A percentile compares a stretch with the other conserved stretches of the same genome.
These are phyloP conservation scores for Davidsoniella australis DNA, from an alignment of 2,329 filamentous ascomycete genomes.

Conservation along the genomic window DNA sequence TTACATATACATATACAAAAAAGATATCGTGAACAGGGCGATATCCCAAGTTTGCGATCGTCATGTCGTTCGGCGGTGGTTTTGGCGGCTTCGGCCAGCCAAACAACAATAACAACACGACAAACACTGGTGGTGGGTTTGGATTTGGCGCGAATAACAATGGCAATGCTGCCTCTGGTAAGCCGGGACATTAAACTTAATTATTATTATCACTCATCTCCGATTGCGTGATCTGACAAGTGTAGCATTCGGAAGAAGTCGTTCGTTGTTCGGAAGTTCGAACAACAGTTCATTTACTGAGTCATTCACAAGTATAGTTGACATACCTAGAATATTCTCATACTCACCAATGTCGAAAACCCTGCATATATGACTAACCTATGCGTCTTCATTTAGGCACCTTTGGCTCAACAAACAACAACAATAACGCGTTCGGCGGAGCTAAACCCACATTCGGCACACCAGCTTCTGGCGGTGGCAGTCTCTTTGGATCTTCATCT, in stretches of 20 bases:
- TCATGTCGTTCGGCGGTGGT: conserved; percentile 40
- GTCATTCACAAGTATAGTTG: too few species aligned
- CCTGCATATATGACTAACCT: neutral
- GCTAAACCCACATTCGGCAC: conserved; percentile 37
- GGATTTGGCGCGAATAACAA: conserved; percentile 24
- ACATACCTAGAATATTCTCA: conserved; percentile 1
- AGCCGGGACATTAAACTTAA: conserved; percentile 22
- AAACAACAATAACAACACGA: conserved; percentile 30
- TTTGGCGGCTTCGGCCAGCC: conserved; percentile 30
- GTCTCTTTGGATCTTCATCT: conserved; percentile 28
- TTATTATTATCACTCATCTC: conserved; percentile 17
- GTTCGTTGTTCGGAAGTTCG: neutral
- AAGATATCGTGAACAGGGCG: too few species aligned
- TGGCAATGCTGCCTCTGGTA: conserved; percentile 18
- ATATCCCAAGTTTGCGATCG: neutral
- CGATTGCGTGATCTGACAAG: too few species aligned
- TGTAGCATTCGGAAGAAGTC: too few species aligned
- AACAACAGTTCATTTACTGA: neutral
- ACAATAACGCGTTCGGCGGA: conserved; percentile 22
- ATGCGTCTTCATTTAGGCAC: conserved; percentile 10
- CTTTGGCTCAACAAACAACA: conserved; percentile 17
- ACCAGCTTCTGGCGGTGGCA: conserved; percentile 24
- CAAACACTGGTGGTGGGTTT: conserved; percentile 26
- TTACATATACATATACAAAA: too few species aligned
- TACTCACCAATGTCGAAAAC: conserved; percentile 12